Conservation (phyloP, 2,329 filamentous ascomycete genomes). For the Neonectria faginata region DNA sequence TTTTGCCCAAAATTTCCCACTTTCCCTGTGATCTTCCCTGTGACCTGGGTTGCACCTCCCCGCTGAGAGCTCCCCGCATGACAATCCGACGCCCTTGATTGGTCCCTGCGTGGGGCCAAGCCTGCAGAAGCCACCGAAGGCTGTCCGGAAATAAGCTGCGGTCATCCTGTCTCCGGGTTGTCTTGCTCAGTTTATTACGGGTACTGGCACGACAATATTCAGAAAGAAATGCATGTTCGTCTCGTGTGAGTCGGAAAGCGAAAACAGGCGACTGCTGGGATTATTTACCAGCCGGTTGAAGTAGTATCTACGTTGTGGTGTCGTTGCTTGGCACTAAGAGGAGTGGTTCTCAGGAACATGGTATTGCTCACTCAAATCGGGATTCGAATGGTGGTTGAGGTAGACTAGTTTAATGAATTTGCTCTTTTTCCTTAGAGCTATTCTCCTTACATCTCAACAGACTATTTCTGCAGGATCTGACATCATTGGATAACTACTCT, state of each 20-base stretch:
- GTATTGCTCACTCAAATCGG: not conserved
- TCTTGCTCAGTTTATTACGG: not conserved
- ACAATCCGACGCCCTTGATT: slow-evolving; percentile 42
- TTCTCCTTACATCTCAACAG: too few species aligned
- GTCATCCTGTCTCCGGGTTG: not conserved
- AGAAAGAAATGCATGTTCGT: not conserved
- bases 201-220: too few species aligned
- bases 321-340: not conserved
- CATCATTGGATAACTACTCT: too few species aligned
- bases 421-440: too few species aligned
- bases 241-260: not conserved
- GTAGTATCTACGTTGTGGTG: not conserved
- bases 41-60: slow-evolving; percentile 41
- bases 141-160: slow-evolving; percentile 18
- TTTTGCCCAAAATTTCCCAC: slow-evolving; percentile 42
- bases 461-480: too few species aligned
- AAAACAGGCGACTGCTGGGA: not conserved
- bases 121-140: slow-evolving; percentile 27
- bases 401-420: too few species aligned
- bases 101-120: not conserved
- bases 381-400: too few species aligned
- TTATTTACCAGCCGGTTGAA: not conserved
- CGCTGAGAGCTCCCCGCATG: slow-evolving; percentile 45
- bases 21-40: slow-evolving; percentile 53
- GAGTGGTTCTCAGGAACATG: not conserved